phyloP scores from a whole-genome alignment of 371 early-diverging fungal genomes.

The Rhizopus arrhizus region DNA sequence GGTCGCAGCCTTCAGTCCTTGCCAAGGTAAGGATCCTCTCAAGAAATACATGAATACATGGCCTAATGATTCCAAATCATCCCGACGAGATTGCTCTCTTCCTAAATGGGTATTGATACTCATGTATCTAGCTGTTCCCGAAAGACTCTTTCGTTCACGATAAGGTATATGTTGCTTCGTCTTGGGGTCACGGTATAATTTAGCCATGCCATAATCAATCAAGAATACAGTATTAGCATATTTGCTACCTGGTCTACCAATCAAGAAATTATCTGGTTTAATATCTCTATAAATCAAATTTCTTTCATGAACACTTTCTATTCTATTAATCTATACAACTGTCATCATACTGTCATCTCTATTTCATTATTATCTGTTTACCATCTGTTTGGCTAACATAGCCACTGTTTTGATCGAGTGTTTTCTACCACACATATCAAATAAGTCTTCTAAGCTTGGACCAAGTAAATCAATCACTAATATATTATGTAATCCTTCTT shows the following conservation, averaged over 20 bases:
- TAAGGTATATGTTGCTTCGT: conserved; percentile 91
- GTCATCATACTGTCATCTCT: neutral
- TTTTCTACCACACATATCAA: conserved; percentile 88
- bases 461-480: conserved; percentile 98
- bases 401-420: conserved; percentile 92
- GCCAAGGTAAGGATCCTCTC: conserved; percentile 98
- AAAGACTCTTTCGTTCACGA: conserved; percentile 84
- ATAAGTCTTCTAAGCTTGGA: conserved; percentile 93
- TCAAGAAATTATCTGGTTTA: conserved; percentile 99
- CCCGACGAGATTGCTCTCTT: conserved; percentile 95
- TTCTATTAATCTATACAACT: conserved; percentile 69
- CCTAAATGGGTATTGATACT: conserved; percentile 95
- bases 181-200: conserved; percentile 87
- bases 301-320: conserved; percentile 96
- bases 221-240: conserved; percentile 68
- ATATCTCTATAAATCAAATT: conserved; percentile 99
- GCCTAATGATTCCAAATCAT: conserved; percentile 98
- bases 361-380: conserved; percentile 25
- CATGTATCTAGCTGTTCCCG: conserved; percentile 97
- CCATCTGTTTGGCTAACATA: conserved; percentile 95
- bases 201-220: conserved; percentile 96
- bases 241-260: conserved; percentile 75
- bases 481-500: conserved; percentile 93
- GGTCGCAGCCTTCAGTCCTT: conserved; percentile 96
- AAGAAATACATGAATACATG: conserved; percentile 99